phyloP scores from a whole-genome alignment of 768 basidiomycete genomes.

The Hysterangium stoloniferum region DNA sequence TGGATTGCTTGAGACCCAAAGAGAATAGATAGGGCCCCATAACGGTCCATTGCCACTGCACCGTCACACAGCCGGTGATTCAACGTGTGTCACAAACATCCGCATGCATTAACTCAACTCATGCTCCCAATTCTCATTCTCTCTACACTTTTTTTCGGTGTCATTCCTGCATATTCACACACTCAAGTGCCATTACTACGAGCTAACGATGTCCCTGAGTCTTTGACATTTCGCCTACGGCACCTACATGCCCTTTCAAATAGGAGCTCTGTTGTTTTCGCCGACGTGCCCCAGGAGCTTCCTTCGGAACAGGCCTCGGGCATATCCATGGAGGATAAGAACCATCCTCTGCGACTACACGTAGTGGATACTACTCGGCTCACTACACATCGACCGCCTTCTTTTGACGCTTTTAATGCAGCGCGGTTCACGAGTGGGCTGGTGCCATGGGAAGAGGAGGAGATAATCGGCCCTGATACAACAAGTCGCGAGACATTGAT shows the following conservation, averaged over 20 bases:
- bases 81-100: too few species aligned
- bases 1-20: too few species aligned
- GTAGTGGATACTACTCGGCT: slow-evolving; percentile 24
- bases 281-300: not conserved
- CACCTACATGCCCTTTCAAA: not conserved
- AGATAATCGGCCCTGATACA: slow-evolving; percentile 68
- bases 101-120: too few species aligned
- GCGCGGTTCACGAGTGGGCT: not conserved
- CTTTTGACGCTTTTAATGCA: not conserved
- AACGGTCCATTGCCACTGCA: too few species aligned
- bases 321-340: slow-evolving; percentile 18
- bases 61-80: too few species aligned
- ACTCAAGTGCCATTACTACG: not conserved
- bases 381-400: not conserved
- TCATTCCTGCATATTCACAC: too few species aligned
- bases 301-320: slow-evolving; percentile 16
- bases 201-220: too few species aligned
- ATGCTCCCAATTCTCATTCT: too few species aligned
- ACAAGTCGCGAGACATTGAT: slow-evolving; percentile 68
- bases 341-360: slow-evolving; percentile 24
- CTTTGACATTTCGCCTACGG: slow-evolving; percentile 22
- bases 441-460: slow-evolving; percentile 67
- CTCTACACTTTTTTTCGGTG: too few species aligned
- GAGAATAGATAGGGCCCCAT: too few species aligned
- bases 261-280: not conserved